Percentiles rank a stretch among this genome's conserved stretches.
phyloP scores from a whole-genome alignment of 164 flowering plant species.

The Nymphaea colorata region DNA sequence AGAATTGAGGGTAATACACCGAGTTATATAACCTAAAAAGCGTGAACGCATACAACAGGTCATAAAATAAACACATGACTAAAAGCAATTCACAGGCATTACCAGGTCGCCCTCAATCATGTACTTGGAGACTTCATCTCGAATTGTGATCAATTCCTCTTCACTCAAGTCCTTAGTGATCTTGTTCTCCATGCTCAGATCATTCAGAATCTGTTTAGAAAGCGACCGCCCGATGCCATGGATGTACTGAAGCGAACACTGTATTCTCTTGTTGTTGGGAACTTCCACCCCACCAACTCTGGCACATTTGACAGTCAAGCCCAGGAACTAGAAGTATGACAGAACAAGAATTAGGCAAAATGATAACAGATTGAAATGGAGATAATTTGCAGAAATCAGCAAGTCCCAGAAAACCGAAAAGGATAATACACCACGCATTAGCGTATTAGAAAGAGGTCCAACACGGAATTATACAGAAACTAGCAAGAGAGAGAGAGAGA shows the following conservation, averaged over 20 bases:
- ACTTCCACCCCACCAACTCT: constrained; percentile 98
- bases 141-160: constrained; percentile 59
- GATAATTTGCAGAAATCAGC: neutral
- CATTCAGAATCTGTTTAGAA: constrained; percentile 54
- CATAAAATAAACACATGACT: too few species aligned
- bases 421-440: too few species aligned
- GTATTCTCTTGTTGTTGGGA: constrained; percentile 80
- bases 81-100: neutral
- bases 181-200: constrained; percentile 65
- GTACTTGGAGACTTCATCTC: constrained; percentile 88
- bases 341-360: neutral
- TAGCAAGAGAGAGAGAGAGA: neutral
- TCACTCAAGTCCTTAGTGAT: constrained; percentile 72
- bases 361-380: neutral
- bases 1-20: too few species aligned
- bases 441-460: neutral
- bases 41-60: too few species aligned
- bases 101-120: constrained; percentile 96
- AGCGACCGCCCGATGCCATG: constrained; percentile 79
- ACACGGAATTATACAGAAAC: neutral
- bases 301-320: constrained; percentile 54
- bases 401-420: neutral
- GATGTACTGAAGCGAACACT: constrained; percentile 81
- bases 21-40: too few species aligned
- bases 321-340: constrained; percentile 22